phyloP scores from a whole-genome alignment of 2,329 filamentous ascomycete species.

The Keithomyces neogunnii region DNA sequence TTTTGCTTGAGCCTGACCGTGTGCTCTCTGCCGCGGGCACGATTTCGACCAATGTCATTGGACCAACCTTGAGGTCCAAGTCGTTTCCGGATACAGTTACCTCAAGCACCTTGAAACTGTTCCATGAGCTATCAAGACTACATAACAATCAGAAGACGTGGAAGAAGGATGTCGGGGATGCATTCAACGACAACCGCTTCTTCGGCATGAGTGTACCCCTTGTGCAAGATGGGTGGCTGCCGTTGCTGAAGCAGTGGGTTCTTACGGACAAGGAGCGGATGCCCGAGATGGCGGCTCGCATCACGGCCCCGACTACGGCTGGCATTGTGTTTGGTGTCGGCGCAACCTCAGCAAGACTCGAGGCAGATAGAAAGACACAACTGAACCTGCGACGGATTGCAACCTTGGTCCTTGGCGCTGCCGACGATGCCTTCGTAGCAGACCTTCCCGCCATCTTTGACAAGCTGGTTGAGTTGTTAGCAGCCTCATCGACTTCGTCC shows the following conservation, averaged over 20 bases:
- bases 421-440: slow-evolving; percentile 69
- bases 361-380: slow-evolving; percentile 89
- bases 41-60: slow-evolving; percentile 77
- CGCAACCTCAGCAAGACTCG: slow-evolving; percentile 83
- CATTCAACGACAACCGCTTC: slow-evolving; percentile 83
- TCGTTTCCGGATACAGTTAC: slow-evolving; percentile 80
- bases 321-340: slow-evolving; percentile 99
- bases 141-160: slow-evolving; percentile 78
- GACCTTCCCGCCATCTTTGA: slow-evolving; percentile 69
- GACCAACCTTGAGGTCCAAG: slow-evolving; percentile 74
- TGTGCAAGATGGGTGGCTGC: slow-evolving; percentile 69
- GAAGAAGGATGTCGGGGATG: slow-evolving; percentile 87
- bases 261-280: slow-evolving; percentile 82
- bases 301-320: slow-evolving; percentile 80
- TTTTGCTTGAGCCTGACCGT: slow-evolving; percentile 79
- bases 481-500: slow-evolving; percentile 77
- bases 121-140: slow-evolving; percentile 70
- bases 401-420: slow-evolving; percentile 67
- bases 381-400: slow-evolving; percentile 79
- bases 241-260: slow-evolving; percentile 75
- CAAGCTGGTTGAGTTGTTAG: slow-evolving; percentile 78
- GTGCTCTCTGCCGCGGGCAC: slow-evolving; percentile 68
- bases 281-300: slow-evolving; percentile 67
- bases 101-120: slow-evolving; percentile 58
- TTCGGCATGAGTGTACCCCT: slow-evolving; percentile 62